phyloP scores from a whole-genome alignment of 495 filamentous ascomycete species.

The Lasiosphaeriaceae sp. region DNA sequence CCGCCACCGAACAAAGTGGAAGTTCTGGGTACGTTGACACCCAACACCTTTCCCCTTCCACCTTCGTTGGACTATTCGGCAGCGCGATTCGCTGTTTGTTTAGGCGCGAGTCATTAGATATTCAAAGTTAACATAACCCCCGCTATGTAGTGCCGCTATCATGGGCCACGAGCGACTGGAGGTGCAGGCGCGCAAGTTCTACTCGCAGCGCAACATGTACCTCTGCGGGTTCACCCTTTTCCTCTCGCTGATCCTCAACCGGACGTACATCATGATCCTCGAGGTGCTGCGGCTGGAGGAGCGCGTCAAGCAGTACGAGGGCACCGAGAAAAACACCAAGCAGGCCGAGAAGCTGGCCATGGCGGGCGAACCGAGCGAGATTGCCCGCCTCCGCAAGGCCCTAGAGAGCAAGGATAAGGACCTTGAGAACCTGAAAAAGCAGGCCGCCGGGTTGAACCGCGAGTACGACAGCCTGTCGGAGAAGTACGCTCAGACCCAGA shows the following conservation, averaged over 20 bases:
- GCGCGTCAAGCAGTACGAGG: slow-evolving; percentile 81
- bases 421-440: slow-evolving; percentile 79
- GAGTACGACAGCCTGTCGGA: slow-evolving; percentile 86
- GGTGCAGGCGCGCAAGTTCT: slow-evolving; percentile 98
- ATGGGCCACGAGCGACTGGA: slow-evolving; percentile 92
- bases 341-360: slow-evolving; percentile 72
- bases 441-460: slow-evolving; percentile 66
- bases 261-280: slow-evolving; percentile 96
- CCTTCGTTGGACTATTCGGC: slow-evolving; percentile 10
- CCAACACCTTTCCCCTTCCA: slow-evolving; percentile 1
- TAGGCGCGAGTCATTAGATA: too few species aligned
- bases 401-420: slow-evolving; percentile 68
- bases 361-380: slow-evolving; percentile 57
- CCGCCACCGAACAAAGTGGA: slow-evolving; percentile 45
- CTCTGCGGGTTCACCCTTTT: slow-evolving; percentile 99
- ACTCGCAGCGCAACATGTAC: slow-evolving; percentile 99
- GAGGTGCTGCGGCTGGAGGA: slow-evolving; percentile 91
- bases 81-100: too few species aligned
- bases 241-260: slow-evolving; percentile 97
- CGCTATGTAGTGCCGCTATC: slow-evolving; percentile 49
- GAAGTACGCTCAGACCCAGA: slow-evolving; percentile 57
- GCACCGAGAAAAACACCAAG: slow-evolving; percentile 71
- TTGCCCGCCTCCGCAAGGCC: slow-evolving; percentile 62
- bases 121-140: background rate
- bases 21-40: slow-evolving; percentile 20